Base-by-base conservation (phyloP, 495 filamentous ascomycete genomes). In the Penicillium riverlandense region DNA sequence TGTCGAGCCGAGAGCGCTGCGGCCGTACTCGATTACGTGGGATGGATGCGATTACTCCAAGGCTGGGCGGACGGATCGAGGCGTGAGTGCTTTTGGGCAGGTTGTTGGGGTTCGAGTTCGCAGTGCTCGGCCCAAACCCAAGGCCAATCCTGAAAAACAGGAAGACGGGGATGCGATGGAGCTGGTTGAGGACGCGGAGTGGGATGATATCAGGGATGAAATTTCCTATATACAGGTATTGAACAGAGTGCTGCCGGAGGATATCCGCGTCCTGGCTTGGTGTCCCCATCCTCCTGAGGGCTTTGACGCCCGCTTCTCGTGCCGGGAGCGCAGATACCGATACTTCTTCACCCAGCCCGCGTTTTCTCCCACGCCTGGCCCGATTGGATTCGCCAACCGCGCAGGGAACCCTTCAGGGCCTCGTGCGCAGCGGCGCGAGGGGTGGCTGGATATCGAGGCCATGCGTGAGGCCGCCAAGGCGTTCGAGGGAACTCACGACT, bases 321-420 rank as follows among this genome's bases (percentile, higher is more conserved):
- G 92, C 67, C 75, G 82, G 38, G 88, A 95, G 61, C 78, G 92
- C 37, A 81, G 81, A 43, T 98, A 98, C 63, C 77, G 83, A 34
- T 98, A 97, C 66, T 96, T 95, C 76, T 98, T 98, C 72, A 97
- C 91, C 8, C 85, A 96, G 54, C 94, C 92, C 0, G 85, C 85
- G 2, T 94, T 88, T 52, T 54, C 79, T 22, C 88, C 90, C 1
- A 69, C 74, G 13, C 54, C 66, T 13, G 63, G 65, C 29, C 33
- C 57, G 28, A 37, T 59, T 40, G 70, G 66, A 14, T 59, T 72
- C 32, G 49, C 47, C 28, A 53, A 61, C 32, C 54, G 51, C 11
- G 45, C 52, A 1, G 45, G 41, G 16, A 46, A 54, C 29, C 40
- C 43, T 13, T 41, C 58, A 4, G 57, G 57, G 6, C 38, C 55